These are phyloP conservation scores for Ophiocordyceps polyrhachis-furcata DNA, from an alignment of 2,329 filamentous ascomycete genomes.

Conservation along the genomic window DNA sequence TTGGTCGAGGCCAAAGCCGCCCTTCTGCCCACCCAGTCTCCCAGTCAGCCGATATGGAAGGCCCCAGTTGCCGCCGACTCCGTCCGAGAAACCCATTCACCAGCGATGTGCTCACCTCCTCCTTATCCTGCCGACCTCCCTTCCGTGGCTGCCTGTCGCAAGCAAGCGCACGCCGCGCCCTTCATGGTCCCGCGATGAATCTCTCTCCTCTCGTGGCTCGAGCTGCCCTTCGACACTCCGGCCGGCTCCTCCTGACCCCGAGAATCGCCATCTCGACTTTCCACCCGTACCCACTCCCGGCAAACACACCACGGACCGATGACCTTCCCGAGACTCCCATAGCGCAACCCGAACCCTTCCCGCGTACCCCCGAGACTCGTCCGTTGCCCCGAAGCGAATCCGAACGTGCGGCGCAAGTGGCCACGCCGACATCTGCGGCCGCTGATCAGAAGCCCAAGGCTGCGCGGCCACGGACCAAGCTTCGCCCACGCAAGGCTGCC, in stretches of 20 bases:
- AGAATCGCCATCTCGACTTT: conserved; percentile 19
- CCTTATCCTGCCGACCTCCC: conserved; percentile 1
- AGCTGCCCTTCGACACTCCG: conserved; percentile 19
- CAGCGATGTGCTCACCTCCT: neutral
- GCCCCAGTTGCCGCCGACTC: conserved; percentile 9
- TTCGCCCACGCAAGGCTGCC: conserved; percentile 63
- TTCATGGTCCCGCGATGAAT: conserved; percentile 2
- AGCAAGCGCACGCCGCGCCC: neutral
- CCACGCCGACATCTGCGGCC: conserved; percentile 12
- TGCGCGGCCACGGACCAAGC: conserved; percentile 15
- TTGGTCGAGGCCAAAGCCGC: conserved; percentile 19
- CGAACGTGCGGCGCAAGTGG: conserved; percentile 2
- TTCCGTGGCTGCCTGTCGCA: neutral
- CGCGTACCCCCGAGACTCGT: conserved; percentile 34
- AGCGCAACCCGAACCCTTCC: conserved; percentile 23
- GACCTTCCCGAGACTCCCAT: conserved; percentile 28
- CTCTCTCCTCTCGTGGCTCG: conserved; percentile 20
- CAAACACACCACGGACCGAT: conserved; percentile 21
- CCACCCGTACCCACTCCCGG: conserved; percentile 33
- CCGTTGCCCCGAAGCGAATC: conserved; percentile 14
- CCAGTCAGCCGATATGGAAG: conserved; percentile 8
- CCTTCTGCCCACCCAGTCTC: conserved; percentile 8
- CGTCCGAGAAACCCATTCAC: conserved; percentile 4
- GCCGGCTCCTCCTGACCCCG: conserved; percentile 24
- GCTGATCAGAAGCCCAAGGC: conserved; percentile 49